Base-by-base conservation (phyloP, 305 asterid genomes). In the Solanum hybrid region DNA sequence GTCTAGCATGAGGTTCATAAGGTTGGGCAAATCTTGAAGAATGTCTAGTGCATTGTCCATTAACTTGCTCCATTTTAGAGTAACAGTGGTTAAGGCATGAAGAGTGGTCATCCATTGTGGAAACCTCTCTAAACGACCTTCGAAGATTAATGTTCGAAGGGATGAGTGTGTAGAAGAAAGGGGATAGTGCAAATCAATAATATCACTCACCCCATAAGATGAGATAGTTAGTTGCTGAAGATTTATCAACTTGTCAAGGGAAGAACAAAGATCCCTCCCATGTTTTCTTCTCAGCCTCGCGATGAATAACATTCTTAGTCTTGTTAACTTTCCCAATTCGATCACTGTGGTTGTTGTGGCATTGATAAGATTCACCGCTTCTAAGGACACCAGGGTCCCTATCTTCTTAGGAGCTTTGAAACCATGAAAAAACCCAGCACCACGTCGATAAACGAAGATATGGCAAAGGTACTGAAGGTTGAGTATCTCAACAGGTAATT, bases 61-160 rank as follows among this genome's bases (percentile, higher is more conserved):
- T 29, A 89, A 26, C 27, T 36, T 35, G 32, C 91, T 87, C 87
- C 85, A 38, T 7, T 7, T 14, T 3, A 90, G 17, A 20, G 1
- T 1, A 10, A 92, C 22, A 27, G 36, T 51, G 13, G 84, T 46
- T 71, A 90, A 79, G 36, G 90, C 87, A 4, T 60, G 87, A 76
- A 89, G 92, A 37, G 81, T 88, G 36, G 86, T 12, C 29, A 92
- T 12, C 93, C 92, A 92, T n/a, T 24, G 87, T 3, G 90, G 92
- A 14, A 90, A 24, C 38, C 82, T 79, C 37, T 87, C 87, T 29
- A 92, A 35, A 60, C n/a, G 26, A 2, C 89, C 90, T 60, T 46
- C 24, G 6, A 90, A 86, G 9, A 0, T 2, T 77, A 88, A 85
- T 22, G 36, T 40, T 8, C 32, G 91, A 22, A 92, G 91, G 56